Base-by-base conservation (phyloP, 345 rosid genomes). In the Eucalyptus urophylla region DNA sequence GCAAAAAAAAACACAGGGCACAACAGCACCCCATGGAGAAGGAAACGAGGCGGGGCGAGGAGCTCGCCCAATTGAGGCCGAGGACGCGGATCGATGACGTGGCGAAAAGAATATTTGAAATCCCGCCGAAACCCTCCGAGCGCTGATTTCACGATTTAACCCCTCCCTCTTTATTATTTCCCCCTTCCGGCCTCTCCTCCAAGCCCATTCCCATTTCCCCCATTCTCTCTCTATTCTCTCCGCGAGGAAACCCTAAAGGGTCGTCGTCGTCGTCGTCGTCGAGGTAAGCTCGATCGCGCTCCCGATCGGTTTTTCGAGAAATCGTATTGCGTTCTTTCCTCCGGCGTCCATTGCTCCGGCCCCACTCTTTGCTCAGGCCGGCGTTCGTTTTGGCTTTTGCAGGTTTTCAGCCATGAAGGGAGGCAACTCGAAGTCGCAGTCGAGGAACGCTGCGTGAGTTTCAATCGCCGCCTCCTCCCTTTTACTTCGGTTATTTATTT, bases 361-460 rank as follows among this genome's bases (percentile, higher is more conserved):
- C 11, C 29, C 29, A 3, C 62, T 56, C 62, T 37, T 10, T 25
- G 91, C 90, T 90, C 47, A 76, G 29, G 5, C 47, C 47, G 85
- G 47, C 44, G 29, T 11, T 76, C 85, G 47, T 40, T 76, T 76
- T 22, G 83, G 8, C 8, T 92, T 29, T 27, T 92, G 93, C 97
- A 97, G 92, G 92, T 93, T 93, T 92, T 60, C 60, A 33, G 92
- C 80, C 88, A 98, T 97, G 99, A 98, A 98, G 91, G 99, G 99
- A 92, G 97, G 95, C 86, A 98, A 94, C 93, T 95, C 99, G 11
- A 95, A 93, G 94, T 89, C 98, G 11, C 98, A 95, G 40, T 76
- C 97, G n/a, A 96, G 93, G 95, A 94, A 88, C 93, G 16, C 96
- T 37, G 95, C 94, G 99, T 98, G 85, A 93, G 96, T 88, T 87